Evolutionary conservation across 768 basidiomycete genomes (phyloP), one percentile per base, ranked within the genome.

Genomic region (Boletus rubropictus): DNA sequence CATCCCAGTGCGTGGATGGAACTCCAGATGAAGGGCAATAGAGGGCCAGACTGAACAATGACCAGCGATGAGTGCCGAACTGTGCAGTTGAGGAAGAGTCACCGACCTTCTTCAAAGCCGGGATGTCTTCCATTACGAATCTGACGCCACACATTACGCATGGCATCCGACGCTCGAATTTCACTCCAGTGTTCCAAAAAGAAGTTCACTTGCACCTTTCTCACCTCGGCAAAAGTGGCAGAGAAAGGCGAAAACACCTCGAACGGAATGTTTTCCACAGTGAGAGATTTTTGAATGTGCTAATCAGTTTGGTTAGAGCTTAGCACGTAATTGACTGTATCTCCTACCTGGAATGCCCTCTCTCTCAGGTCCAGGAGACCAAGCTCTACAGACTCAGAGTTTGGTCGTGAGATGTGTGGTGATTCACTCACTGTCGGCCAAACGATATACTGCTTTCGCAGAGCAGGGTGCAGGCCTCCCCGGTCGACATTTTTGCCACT

Each of bases 161-260:
- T 89, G 11, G 84, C 77, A 15, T 84, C 80, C n/a, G 86, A 88
- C n/a, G 77, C 68, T 34, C 88, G 83, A 45, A 94, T 89, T 25
- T 88, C 84, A 32, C 75, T 68, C 90, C 90, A 94, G 58, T 91
- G 82, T 34, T 79, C 74, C 38, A 91, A 67, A 72, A 91, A 91
- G 69, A 78, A 89, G 29, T 78, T 77, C 14, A 92, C 76, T 63
- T 92, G 81, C 25, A 86, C 85, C 76, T 85, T 87, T 42, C 89
- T 74, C 22, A 94, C 81, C 36, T 87, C 84, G 43, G 85, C 82
- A 55, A 89, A 92, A 0, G 82, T 80, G 5, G 85, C 84, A 5
- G 87, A 82, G 68, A 94, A 92, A 0, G 83, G 80, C 10, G 86
- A 88, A 60, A 94, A 94, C 31, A 86, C 82, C 61, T 94, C 90